phyloP scores from a whole-genome alignment of 179 eudicot genomes.

The Silene noctiflora region DNA sequence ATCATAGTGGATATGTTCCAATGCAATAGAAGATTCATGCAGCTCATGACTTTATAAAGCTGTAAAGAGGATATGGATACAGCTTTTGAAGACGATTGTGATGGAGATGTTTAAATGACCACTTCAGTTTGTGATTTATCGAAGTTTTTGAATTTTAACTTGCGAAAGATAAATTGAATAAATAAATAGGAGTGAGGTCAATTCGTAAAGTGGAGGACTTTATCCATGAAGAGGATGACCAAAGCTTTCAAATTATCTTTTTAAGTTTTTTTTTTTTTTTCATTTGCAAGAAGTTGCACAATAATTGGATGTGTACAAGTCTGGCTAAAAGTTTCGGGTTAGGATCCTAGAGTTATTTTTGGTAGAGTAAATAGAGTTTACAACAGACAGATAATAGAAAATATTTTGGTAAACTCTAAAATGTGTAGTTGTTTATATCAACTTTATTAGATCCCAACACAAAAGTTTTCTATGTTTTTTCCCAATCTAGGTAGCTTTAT shows the following conservation, averaged over 20 bases:
- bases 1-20: neutral
- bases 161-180: neutral
- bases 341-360: neutral
- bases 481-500: neutral
- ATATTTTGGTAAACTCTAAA: neutral
- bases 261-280: no score
- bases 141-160: neutral
- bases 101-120: neutral
- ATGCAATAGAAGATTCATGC: neutral
- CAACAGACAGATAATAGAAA: neutral
- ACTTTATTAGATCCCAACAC: neutral
- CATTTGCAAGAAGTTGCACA: neutral
- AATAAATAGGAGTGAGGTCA: neutral
- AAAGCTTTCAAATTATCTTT: neutral
- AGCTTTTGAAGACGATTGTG: neutral
- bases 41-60: slow-evolving; percentile 1
- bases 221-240: neutral
- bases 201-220: neutral
- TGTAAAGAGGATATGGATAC: neutral
- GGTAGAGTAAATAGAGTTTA: neutral
- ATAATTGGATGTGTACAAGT: neutral
- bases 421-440: neutral
- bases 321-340: neutral
- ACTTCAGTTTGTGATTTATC: neutral
- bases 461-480: neutral